Evolutionary conservation across 2,329 filamentous ascomycete genomes (phyloP).

Genomic region (Grosmannia huntii): DNA sequence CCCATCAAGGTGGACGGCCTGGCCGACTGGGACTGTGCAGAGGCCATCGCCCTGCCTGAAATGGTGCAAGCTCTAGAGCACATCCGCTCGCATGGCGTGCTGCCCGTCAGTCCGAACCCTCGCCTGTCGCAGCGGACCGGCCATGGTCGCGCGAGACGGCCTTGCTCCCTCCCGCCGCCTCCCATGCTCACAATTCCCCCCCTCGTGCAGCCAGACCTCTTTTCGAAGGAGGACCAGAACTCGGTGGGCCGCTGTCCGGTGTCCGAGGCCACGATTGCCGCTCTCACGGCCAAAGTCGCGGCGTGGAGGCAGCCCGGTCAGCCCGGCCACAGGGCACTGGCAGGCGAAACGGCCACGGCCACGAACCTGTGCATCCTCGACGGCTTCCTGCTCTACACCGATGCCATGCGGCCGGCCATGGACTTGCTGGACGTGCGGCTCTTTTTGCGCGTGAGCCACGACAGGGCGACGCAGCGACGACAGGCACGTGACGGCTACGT

Average conservation of each 20-base stretch:
- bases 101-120: slow-evolving; percentile 37
- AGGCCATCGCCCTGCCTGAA: slow-evolving; percentile 57
- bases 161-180: not conserved
- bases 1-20: slow-evolving; percentile 43
- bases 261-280: slow-evolving; percentile 29
- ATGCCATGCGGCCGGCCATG: slow-evolving; percentile 38
- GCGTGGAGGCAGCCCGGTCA: slow-evolving; percentile 31
- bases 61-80: slow-evolving; percentile 56
- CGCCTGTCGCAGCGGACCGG: slow-evolving; percentile 15
- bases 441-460: slow-evolving; percentile 60
- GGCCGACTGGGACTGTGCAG: slow-evolving; percentile 85
- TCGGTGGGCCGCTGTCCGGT: slow-evolving; percentile 43
- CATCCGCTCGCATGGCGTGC: slow-evolving; percentile 54
- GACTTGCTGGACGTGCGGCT: slow-evolving; percentile 59
- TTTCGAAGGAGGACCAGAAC: slow-evolving; percentile 52
- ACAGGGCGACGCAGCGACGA: slow-evolving; percentile 49
- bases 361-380: slow-evolving; percentile 61
- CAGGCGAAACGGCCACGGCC: not conserved
- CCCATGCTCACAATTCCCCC: slow-evolving; percentile 4
- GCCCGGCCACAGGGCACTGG: slow-evolving; percentile 23
- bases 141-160: slow-evolving; percentile 13
- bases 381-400: slow-evolving; percentile 72
- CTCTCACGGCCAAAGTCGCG: slow-evolving; percentile 33
- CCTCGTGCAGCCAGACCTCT: slow-evolving; percentile 28
- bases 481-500: slow-evolving; percentile 65